phyloP scores from a whole-genome alignment of 257 asterid species.

The Rubia yunnanensis region DNA sequence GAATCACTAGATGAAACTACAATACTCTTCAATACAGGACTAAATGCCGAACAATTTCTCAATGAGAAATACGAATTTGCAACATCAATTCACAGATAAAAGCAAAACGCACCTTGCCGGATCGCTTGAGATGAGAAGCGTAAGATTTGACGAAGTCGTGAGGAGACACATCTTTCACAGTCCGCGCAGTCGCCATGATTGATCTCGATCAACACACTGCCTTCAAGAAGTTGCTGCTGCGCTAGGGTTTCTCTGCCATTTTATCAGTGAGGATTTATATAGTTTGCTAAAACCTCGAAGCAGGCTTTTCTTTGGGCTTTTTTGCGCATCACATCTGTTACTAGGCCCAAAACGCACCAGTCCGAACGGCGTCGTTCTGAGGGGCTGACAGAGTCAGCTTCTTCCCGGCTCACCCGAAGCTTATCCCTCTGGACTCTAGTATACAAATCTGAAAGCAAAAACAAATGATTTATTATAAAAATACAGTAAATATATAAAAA shows the following conservation, averaged over 20 bases:
- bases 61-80: too few species aligned
- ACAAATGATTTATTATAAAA: not conserved
- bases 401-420: not conserved
- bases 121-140: conserved; percentile 72
- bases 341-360: too few species aligned
- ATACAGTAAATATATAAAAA: not conserved
- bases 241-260: conserved; percentile 10
- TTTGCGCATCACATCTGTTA: too few species aligned
- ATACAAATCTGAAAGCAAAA: not conserved
- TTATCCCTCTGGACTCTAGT: not conserved
- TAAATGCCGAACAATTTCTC: not conserved
- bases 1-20: not conserved
- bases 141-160: conserved; percentile 75
- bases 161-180: conserved; percentile 81
- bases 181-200: conserved; percentile 44
- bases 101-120: conserved; percentile 53
- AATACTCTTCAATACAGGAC: not conserved
- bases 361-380: conserved; percentile 1
- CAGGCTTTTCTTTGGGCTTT: not conserved
- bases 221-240: not conserved
- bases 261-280: not conserved
- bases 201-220: not conserved
- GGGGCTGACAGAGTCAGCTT: not conserved
- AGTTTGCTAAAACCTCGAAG: not conserved
- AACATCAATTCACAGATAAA: not conserved